Base-by-base conservation (phyloP, 2,329 filamentous ascomycete genomes). In the Aspergillus chevalieri region DNA sequence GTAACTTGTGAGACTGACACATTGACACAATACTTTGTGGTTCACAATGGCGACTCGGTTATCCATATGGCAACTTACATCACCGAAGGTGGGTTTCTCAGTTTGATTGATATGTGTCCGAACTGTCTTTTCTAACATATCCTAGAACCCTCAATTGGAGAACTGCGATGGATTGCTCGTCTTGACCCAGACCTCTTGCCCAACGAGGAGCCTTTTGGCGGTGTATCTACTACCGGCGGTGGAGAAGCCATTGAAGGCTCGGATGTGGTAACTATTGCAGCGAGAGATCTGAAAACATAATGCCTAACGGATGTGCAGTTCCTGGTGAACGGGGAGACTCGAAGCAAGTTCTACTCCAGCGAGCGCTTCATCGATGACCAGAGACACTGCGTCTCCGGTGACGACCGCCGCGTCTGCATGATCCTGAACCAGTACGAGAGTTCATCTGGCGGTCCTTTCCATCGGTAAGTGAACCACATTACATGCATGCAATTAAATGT, bases 291-390 rank as follows among this genome's bases (percentile, higher is more conserved):
- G 17, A 17, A 17, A 17, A 17, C 17, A 17, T 17, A 17, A 17
- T 17, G 17, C 17, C 17, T 17, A 17, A 17, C 17, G 17, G 17
- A 17, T 17, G 17, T 17, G 17, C 17, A 17, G 52, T 86, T 78
- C 59, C 52, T 82, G 7, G 80, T 86, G 42, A 67, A 73, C 54
- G 79, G 81, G 19, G 71, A 86, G 63, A 86, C 83, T 0, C 78
- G 83, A 36, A 82, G 79, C 66, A 87, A 87, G 65, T 87, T 86
- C 72, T 87, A 84, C 69, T 84, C 81, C 2, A 82, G 79, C 51
- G 74, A 84, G 53, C 76, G 83, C n/a, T 86, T 85, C 66, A 86
- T 87, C 60, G 84, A 87, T 62, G 82, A 85, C 57, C 71, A 79
- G 42, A 75, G 78, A 22, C 82, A 84, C 62, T 86, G 83, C 65